Evolutionary conservation across 2,329 filamentous ascomycete genomes (phyloP).

Genomic region (Aspergillus brunneoviolaceus): DNA sequence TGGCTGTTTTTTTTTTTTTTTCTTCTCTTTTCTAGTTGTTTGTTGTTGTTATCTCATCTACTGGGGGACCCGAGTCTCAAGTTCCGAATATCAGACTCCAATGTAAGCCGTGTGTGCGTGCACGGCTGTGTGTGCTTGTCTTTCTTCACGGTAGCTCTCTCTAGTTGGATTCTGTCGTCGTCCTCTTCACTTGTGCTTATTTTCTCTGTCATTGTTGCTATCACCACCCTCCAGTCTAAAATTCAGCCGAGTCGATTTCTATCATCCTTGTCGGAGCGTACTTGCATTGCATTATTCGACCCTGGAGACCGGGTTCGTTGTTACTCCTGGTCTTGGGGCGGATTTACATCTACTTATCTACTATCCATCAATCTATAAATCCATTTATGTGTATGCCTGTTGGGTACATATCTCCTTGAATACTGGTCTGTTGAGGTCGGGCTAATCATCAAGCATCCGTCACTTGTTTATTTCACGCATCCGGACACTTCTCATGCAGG

Average conservation of each 20-base stretch:
- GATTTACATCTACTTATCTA: background rate
- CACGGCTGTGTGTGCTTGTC: background rate
- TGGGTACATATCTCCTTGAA: background rate
- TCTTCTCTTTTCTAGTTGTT: background rate
- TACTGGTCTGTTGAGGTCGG: background rate
- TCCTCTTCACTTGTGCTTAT: background rate
- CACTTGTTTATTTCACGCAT: too few species aligned
- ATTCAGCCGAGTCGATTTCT: background rate
- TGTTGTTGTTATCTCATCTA: background rate
- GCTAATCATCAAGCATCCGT: too few species aligned
- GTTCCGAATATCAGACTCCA: conserved; percentile 3
- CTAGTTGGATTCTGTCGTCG: background rate
- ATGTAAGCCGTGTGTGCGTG: conserved; percentile 7
- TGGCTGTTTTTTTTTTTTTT: conserved; percentile 10
- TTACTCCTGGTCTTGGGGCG: background rate
- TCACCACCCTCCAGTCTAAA: background rate
- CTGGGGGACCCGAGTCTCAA: background rate
- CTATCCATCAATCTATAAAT: too few species aligned
- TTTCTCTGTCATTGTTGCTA: background rate
- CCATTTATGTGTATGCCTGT: background rate
- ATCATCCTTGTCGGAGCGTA: background rate
- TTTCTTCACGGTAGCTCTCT: background rate
- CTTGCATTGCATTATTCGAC: background rate
- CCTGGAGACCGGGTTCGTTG: background rate
- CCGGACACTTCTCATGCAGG: too few species aligned